Evolutionary conservation across 2,329 filamentous ascomycete genomes (phyloP), one percentile per base, ranked within the genome.

Genomic region (Thielaviopsis populi): DNA sequence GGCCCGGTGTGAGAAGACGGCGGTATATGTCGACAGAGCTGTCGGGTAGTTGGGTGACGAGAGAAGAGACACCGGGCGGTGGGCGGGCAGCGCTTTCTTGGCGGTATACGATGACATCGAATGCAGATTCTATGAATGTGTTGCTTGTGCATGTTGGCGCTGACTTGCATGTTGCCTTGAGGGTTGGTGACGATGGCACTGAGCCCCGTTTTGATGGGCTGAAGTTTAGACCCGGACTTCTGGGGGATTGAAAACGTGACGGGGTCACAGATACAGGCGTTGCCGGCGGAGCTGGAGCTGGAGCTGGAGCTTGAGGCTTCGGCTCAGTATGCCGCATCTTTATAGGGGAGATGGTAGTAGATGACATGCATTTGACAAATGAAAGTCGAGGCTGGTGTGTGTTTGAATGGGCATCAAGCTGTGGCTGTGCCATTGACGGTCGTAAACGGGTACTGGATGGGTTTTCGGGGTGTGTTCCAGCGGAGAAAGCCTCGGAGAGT

Each of bases 41-140:
- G 10, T 59, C 62, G 11, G 62, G 41, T 11, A 63, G 53, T 30
- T 63, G 53, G 41, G 22, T 42, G 40, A 63, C 62, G 15, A 63
- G 27, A 19, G 62, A 46, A 24, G 62, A 63, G 7, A 63, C 53
- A 24, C 53, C 41, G 8, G 53, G 41, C 2, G 62, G 62, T 15
- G 62, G 53, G 3, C 17, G 19, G 17, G 53, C 53, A 2, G 62
- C 33, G 3, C 30, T 13, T 22, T 63, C 62, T 41, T 63, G 62
- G 11, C 62, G 62, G 27, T 63, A 63, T 22, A 63, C 33, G 2
- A 63, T 33, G 11, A 63, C 50, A 40, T 63, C 62, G 30, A 63
- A 63, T 30, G 41, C 10, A 27, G 50, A 11, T 19, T 37, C 48
- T 40, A 59, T 30, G 3, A 42, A 17, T 1, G 40, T 2, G 27